Percentiles rank a stretch among this genome's conserved stretches.
Evolutionary conservation across 495 filamentous ascomycete genomes (phyloP).

Genomic region (Hypoxylon trugodes): DNA sequence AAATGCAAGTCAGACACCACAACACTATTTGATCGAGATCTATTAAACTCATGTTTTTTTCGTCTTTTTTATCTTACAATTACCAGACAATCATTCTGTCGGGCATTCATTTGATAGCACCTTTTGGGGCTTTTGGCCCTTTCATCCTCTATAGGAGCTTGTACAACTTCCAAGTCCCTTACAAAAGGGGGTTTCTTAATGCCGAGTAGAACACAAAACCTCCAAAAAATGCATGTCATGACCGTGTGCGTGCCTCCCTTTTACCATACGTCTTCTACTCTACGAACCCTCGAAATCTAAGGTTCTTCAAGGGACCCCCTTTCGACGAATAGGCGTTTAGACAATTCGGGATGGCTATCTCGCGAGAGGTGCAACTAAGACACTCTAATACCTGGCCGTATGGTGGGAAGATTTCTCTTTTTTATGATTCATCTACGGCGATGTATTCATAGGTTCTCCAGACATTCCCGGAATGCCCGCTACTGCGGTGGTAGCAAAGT

Average conservation of each 20-base stretch:
- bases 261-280: conserved; percentile 22
- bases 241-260: conserved; percentile 27
- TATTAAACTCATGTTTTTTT: conserved; percentile 40
- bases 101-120: too few species aligned
- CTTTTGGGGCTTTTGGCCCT: not conserved
- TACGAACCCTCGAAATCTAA: conserved; percentile 23
- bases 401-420: conserved; percentile 36
- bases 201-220: conserved; percentile 31
- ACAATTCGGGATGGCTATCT: conserved; percentile 28
- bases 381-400: conserved; percentile 39
- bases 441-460: conserved; percentile 67
- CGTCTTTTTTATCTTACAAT: conserved; percentile 37
- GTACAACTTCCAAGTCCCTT: conserved; percentile 21
- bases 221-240: conserved; percentile 33
- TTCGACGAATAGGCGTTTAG: conserved; percentile 19
- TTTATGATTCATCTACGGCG: conserved; percentile 58
- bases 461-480: conserved; percentile 50
- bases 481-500: conserved; percentile 76
- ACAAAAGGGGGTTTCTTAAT: conserved; percentile 9
- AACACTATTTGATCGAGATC: conserved; percentile 16
- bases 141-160: conserved; percentile 27
- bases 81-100: conserved; percentile 13
- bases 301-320: conserved; percentile 12
- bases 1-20: conserved; percentile 4
- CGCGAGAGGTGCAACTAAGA: conserved; percentile 38